These are phyloP conservation scores for Epichloe glyceriae DNA, from an alignment of 2,329 filamentous ascomycete species.

Conservation along the genomic window DNA sequence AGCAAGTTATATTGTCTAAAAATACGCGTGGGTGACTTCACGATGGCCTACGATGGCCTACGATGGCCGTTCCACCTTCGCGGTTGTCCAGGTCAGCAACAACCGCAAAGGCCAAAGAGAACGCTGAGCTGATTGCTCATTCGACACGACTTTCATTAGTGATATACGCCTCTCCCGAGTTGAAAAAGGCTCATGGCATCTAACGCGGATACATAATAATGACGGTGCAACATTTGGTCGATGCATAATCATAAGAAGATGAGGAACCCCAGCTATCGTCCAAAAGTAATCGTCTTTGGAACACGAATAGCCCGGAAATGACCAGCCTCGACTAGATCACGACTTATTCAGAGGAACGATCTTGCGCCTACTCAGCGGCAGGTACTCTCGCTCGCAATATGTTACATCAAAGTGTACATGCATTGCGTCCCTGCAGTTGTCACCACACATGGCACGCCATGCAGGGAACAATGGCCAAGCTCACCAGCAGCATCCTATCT, in stretches of 20 bases:
- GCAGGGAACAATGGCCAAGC: no score
- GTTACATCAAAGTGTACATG: no score
- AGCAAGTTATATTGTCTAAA: background rate
- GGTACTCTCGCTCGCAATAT: background rate
- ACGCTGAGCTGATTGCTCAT: background rate
- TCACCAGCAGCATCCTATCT: no score
- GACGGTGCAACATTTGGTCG: no score
- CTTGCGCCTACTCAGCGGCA: background rate
- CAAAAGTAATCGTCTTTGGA: background rate
- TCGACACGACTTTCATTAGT: background rate
- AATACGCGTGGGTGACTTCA: background rate
- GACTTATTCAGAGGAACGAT: background rate
- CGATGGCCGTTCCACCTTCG: background rate
- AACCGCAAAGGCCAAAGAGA: background rate
- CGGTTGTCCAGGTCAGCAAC: background rate
- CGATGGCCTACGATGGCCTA: background rate
- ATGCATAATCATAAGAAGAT: no score
- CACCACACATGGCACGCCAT: no score
- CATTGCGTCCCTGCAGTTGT: no score
- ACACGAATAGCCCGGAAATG: background rate
- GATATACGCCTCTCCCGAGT: background rate
- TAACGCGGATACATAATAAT: no score
- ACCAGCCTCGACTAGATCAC: background rate
- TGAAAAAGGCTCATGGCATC: no score
- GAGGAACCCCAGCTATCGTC: background rate